Conservation (phyloP, 306 rosid species). For the Ziziphus jujuba region DNA sequence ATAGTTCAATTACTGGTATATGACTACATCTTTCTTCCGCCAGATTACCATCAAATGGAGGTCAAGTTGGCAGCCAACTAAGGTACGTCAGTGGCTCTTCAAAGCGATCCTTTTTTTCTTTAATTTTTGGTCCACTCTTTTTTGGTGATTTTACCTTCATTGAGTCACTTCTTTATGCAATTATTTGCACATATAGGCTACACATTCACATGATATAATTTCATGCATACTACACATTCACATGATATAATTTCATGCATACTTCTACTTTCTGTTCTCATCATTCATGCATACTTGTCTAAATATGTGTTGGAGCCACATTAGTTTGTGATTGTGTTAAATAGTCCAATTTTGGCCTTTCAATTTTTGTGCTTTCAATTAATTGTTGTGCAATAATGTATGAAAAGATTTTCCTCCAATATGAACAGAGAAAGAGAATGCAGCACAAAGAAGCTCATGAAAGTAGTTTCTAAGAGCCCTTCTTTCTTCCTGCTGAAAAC, state of each 20-base stretch:
- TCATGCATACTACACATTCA: neutral
- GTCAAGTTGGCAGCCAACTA: constrained; percentile 72
- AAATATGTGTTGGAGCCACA: neutral
- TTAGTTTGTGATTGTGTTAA: too few relatives aligned
- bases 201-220: neutral
- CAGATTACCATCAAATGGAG: constrained; percentile 69
- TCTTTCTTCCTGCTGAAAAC: too few relatives aligned
- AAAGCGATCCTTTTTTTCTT: neutral
- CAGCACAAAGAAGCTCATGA: too few relatives aligned
- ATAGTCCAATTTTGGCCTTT: too few relatives aligned
- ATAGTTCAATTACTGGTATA: constrained; percentile 17
- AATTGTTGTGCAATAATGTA: too few relatives aligned
- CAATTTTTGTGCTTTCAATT: too few relatives aligned
- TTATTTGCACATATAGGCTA: neutral
- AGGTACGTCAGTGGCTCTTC: constrained; percentile 47
- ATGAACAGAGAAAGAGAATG: too few relatives aligned
- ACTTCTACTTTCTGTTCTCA: neutral
- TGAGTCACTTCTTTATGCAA: neutral
- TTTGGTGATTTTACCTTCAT: neutral
- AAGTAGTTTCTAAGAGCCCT: too few relatives aligned
- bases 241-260: neutral
- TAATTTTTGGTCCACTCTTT: too few relatives aligned
- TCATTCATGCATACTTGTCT: neutral
- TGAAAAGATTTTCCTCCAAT: too few relatives aligned
- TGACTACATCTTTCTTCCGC: constrained; percentile 24